Evolutionary conservation across 1,284 basidiomycete species (phyloP).

Genomic region (Apiotrichum siamense): DNA sequence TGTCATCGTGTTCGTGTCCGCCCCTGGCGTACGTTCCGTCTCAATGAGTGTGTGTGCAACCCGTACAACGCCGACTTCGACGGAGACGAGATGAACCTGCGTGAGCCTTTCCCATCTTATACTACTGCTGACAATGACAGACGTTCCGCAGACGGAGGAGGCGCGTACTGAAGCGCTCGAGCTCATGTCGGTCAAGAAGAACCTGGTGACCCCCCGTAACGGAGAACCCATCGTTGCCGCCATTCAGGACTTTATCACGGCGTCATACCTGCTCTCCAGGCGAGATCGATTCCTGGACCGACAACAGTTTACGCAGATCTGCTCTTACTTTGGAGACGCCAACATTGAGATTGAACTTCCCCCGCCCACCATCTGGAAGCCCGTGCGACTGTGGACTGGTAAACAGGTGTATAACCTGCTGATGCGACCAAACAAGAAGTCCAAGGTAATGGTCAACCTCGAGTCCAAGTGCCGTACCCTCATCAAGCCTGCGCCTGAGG

Average conservation of each 20-base stretch:
- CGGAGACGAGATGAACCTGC: constrained; percentile 99
- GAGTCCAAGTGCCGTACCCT: constrained; percentile 94
- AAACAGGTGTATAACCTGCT: constrained; percentile 97
- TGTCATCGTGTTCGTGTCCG: constrained; percentile 86
- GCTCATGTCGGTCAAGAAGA: constrained; percentile 96
- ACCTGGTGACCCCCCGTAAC: constrained; percentile 93
- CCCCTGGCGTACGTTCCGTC: constrained; percentile 94
- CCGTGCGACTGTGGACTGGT: constrained; percentile 90
- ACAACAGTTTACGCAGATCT: constrained; percentile 92
- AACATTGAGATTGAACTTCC: constrained; percentile 90
- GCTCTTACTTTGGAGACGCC: constrained; percentile 90
- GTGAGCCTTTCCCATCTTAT: constrained; percentile 51
- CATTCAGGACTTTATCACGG: constrained; percentile 98
- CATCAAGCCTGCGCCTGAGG: constrained; percentile 63
- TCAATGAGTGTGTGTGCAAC: constrained; percentile 99
- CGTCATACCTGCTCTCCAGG: constrained; percentile 88
- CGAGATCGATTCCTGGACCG: constrained; percentile 92
- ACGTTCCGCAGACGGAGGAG: constrained; percentile 98
- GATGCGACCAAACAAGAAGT: constrained; percentile 86
- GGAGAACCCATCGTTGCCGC: constrained; percentile 98
- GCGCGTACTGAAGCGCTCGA: constrained; percentile 95
- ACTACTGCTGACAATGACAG: constrained; percentile 54
- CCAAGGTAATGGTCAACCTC: constrained; percentile 83
- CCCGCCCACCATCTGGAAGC: constrained; percentile 91
- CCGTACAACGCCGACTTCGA: constrained; percentile 99